Base-by-base conservation (phyloP, 176 grass and related monocot species). In the Stipa capillata region DNA sequence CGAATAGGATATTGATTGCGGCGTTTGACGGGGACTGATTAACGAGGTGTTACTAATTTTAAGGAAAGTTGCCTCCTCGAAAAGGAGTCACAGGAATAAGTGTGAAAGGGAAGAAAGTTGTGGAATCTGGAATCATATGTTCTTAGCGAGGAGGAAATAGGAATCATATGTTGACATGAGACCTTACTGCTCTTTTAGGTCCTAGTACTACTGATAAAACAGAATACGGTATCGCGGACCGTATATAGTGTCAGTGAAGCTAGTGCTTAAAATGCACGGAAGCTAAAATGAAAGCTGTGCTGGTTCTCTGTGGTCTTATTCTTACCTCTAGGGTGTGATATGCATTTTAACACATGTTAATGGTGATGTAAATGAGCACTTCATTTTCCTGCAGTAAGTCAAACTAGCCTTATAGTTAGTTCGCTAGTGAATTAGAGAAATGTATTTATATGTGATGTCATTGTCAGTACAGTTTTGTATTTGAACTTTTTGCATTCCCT, bases 11-110 rank as follows among this genome's bases (percentile, higher is more conserved):
- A 56, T 65, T 70, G 62, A 64, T 81, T 77, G 54, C 14, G 17
- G 64, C 36, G 29, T 47, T 65, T 85, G 82, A 85, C 54, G 82
- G 65, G 29, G 82, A 89, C 87, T 65, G 45, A 35, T 77, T 73
- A 43, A 17, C 54, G 1, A 60, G 65, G 4, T 47, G 32, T 48
- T 3, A 31, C 7, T 58, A 42, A 47, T 77, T 87, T 70, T 62
- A 54, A 44, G 24, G 43, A 63, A 31, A 23, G 14, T 20, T 51
- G 34, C 39, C 33, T 56, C 31, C 25, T 82, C n/a, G 18, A 87
- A 69, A 87, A 53, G 41, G 32, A n/a, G 60, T 37, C 27, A 47
- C 40, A 14, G 15, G 37, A 72, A 39, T 49, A 9, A 2, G 31
- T n/a, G 43, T 79, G 60, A 75, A 88, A 52, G 33, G 60, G 75